Evolutionary conservation across 192 early-diverging fungal genomes (phyloP), one percentile per base, ranked within the genome.

Genomic region (Umbelopsis vinacea): DNA sequence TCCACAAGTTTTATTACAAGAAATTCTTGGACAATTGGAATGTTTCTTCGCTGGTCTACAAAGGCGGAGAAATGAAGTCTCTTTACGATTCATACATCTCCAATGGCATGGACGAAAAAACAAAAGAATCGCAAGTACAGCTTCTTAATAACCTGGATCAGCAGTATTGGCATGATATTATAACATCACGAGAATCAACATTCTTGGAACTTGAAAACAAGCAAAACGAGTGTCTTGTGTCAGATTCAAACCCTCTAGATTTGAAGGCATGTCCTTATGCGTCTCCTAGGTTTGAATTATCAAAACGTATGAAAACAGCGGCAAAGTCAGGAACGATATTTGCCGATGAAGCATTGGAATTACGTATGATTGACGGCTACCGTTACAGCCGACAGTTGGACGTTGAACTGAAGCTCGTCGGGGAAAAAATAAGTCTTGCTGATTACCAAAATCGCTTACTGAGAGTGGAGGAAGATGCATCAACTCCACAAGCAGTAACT

Each of bases 11-110:
- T 29, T 57, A 29, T 14, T 57, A 57, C 24, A 57, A 57, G 23
- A 57, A 57, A 24, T 24, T 57, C 10, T 57, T 57, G 54, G 23
- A 57, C 26, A 29, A 57, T 3, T 29, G 26, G 57, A 63, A 63
- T 37, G 35, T 63, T 19, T 29, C 57, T 12, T 3, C 57, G 29
- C 23, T 37, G 3, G 26, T 35, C 0, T 14, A 63, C 29, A 63
- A 37, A 37, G 33, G 57, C 35, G 17, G 26, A n/a, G 33, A 37
- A 37, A 17, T 35, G 7, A 63, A 63, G 14, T 29, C 26, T 14
- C 3, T 37, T 1, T 63, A 38, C 7, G 57, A 63, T 63, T 26
- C 26, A 63, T 63, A 63, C 4, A 37, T 35, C 15, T 17, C 10
- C 3, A n/a, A 63, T 6, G 57, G 19, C 1, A 63, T 63, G 57